Percentiles rank a stretch among this genome's conserved stretches.
Conservation (phyloP, 345 rosid species). For the Atalantia buxifolia region DNA sequence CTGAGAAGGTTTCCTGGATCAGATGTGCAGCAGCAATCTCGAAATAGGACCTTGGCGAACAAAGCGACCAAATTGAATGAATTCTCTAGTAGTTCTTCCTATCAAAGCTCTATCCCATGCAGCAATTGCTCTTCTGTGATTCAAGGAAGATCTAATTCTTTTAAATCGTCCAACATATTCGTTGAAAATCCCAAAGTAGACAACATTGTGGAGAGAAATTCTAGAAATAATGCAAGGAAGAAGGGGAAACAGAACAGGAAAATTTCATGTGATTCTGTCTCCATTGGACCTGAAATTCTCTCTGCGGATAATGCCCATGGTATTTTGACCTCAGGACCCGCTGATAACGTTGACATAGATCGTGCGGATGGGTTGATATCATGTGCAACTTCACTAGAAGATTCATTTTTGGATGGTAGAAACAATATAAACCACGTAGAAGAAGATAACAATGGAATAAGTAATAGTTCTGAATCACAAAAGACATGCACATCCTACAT, state of each 20-base stretch:
- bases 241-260: constrained; percentile 38
- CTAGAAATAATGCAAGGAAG: constrained; percentile 34
- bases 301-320: constrained; percentile 14
- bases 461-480: constrained; percentile 7
- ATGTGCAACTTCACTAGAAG: constrained; percentile 20
- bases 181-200: constrained; percentile 17
- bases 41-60: constrained; percentile 17
- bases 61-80: constrained; percentile 20
- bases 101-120: constrained; percentile 18
- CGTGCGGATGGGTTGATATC: constrained; percentile 13
- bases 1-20: constrained; percentile 27
- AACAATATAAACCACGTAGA: constrained; percentile 11
- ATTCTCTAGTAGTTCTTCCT: constrained; percentile 12
- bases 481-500: constrained; percentile 9
- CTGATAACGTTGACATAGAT: constrained; percentile 15
- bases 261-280: constrained; percentile 20
- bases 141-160: constrained; percentile 21
- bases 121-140: constrained; percentile 17
- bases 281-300: constrained; percentile 19
- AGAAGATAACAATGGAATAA: constrained; percentile 3
- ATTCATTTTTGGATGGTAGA: constrained; percentile 19
- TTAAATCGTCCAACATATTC: constrained; percentile 17
- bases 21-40: constrained; percentile 23
- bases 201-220: constrained; percentile 21
- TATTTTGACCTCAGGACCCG: constrained; percentile 21